phyloP scores from a whole-genome alignment of 2,329 filamentous ascomycete genomes.

The Ophiostoma sp. region DNA sequence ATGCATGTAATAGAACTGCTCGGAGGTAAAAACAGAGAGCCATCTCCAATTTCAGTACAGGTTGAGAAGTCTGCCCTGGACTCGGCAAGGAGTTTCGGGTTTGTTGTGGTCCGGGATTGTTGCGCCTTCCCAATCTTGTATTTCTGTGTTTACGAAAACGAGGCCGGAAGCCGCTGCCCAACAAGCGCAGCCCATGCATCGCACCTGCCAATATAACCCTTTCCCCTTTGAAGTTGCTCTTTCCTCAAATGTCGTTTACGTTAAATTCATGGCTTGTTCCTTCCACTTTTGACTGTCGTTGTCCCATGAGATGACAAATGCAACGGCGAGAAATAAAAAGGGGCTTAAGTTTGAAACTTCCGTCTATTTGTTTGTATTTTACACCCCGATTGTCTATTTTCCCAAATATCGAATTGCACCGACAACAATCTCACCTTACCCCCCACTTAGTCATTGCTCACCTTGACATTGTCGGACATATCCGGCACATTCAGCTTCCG shows the following conservation, averaged over 20 bases:
- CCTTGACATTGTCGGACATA: constrained; percentile 5
- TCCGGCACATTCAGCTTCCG: constrained; percentile 25
- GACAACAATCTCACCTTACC: background rate
- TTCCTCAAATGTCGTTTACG: background rate
- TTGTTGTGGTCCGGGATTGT: background rate
- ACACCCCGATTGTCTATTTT: background rate
- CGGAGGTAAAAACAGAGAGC: background rate
- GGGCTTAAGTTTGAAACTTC: no score
- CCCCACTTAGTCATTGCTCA: background rate
- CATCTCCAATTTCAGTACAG: background rate
- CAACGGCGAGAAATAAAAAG: no score
- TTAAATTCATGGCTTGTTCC: background rate
- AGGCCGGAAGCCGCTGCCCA: background rate
- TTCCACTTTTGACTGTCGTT: background rate
- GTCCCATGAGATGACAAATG: no score
- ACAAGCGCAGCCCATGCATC: background rate
- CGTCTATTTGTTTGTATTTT: background rate
- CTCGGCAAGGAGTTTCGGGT: no score
- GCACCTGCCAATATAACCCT: background rate
- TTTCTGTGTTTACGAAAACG: background rate
- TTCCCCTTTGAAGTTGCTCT: background rate
- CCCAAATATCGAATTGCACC: background rate
- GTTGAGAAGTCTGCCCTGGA: no score
- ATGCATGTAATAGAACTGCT: background rate
- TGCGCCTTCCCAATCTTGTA: background rate